These are phyloP conservation scores for Aureobasidium sp. DNA, from an alignment of 2,329 filamentous ascomycete genomes.

Conservation along the genomic window DNA sequence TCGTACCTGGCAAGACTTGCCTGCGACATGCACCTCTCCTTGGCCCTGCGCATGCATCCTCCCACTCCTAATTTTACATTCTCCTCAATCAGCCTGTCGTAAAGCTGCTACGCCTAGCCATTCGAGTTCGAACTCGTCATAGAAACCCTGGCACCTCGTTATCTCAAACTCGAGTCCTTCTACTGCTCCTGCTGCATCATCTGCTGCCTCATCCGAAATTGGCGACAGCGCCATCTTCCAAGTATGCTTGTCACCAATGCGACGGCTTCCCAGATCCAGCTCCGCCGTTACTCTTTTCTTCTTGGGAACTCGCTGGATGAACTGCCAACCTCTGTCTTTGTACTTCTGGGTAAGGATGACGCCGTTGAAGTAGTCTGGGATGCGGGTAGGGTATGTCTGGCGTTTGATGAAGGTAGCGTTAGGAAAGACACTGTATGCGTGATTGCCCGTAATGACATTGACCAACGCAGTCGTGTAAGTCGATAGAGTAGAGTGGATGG, in stretches of 20 bases:
- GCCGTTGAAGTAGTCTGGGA: constrained; percentile 10
- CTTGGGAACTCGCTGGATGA: not conserved
- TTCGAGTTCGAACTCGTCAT: not conserved
- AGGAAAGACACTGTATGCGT: constrained; percentile 4
- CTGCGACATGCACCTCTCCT: not conserved
- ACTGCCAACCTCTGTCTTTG: not conserved
- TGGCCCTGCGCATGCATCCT: not conserved
- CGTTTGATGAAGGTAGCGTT: not conserved
- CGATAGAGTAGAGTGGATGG: not conserved
- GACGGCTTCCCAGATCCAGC: not conserved
- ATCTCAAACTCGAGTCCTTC: not conserved
- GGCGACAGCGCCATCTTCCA: constrained; percentile 1
- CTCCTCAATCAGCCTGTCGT: not conserved
- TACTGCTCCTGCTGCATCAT: not conserved
- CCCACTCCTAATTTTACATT: not conserved
- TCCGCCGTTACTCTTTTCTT: not conserved
- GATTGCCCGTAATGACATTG: not conserved
- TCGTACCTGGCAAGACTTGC: not conserved
- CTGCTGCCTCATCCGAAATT: not conserved
- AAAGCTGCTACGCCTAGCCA: not conserved
- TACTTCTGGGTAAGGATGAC: not conserved
- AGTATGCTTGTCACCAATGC: constrained; percentile 4
- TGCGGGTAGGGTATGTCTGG: not conserved
- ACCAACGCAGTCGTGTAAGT: constrained; percentile 9
- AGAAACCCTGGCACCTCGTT: not conserved